These are phyloP conservation scores for Phoenix roebelenii DNA, from an alignment of 176 grass and related monocot genomes.

Conservation along the genomic window DNA sequence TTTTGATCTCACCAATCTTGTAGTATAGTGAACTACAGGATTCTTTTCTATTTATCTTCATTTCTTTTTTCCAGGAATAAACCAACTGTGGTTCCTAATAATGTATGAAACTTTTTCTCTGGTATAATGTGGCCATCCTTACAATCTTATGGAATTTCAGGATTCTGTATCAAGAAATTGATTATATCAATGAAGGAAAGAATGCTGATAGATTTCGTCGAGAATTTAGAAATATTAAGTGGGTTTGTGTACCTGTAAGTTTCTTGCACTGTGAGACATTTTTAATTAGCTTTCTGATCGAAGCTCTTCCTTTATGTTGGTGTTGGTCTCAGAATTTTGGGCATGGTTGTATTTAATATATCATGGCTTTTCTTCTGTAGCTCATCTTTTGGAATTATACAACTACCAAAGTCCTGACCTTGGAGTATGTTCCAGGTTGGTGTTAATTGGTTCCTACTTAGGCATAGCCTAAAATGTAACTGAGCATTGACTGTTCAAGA, in stretches of 20 bases:
- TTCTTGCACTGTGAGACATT: conserved; percentile 16
- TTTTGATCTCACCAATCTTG: too few relatives aligned
- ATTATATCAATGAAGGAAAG: conserved; percentile 98
- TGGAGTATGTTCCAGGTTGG: conserved; percentile 90
- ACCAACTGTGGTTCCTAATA: too few relatives aligned
- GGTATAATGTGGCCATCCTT: background rate
- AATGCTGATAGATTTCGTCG: conserved; percentile 95
- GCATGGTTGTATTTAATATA: background rate
- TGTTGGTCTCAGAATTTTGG: too few relatives aligned
- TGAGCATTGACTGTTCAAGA: too few relatives aligned
- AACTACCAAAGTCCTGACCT: conserved; percentile 70
- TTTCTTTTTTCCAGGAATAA: too few relatives aligned
- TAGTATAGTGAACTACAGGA: too few relatives aligned
- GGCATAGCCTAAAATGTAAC: background rate
- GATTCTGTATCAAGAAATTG: conserved; percentile 98
- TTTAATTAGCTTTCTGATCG: background rate
- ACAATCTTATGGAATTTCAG: conserved; percentile 38
- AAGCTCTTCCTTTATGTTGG: background rate
- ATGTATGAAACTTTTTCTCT: too few relatives aligned
- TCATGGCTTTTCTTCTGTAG: conserved; percentile 32
- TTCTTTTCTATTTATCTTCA: too few relatives aligned
- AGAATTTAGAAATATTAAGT: conserved; percentile 98
- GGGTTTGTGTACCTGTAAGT: conserved; percentile 90
- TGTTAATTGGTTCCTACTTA: conserved; percentile 14
- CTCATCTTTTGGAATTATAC: conserved; percentile 93